phyloP scores from a whole-genome alignment of 116 monocot genomes.

The Cymodocea nodosa region DNA sequence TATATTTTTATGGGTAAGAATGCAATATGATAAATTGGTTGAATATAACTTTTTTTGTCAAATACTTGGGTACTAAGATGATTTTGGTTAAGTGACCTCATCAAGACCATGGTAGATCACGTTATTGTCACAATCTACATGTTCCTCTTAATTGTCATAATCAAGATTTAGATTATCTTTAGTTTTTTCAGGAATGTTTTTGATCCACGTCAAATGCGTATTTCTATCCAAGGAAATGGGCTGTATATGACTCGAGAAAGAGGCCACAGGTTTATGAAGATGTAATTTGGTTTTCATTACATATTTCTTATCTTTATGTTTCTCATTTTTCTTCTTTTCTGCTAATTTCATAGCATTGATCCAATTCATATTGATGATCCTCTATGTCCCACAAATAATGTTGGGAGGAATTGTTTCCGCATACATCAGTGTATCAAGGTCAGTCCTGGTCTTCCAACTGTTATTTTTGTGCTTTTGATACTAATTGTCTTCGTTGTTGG shows the following conservation, averaged over 20 bases:
- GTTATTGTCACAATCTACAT: background rate
- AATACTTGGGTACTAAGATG: background rate
- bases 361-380: constrained; percentile 99
- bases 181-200: constrained; percentile 66
- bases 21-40: background rate
- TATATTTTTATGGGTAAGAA: constrained; percentile 97
- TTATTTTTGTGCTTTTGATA: background rate
- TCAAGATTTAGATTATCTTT: background rate
- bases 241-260: constrained; percentile 93
- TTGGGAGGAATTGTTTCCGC: constrained; percentile 94
- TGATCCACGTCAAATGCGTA: constrained; percentile 98
- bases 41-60: background rate
- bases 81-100: background rate
- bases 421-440: constrained; percentile 99
- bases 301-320: background rate
- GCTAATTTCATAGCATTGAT: constrained; percentile 60
- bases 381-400: constrained; percentile 80
- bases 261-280: constrained; percentile 62
- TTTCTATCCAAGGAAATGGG: constrained; percentile 93
- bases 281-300: background rate
- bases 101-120: background rate
- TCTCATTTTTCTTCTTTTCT: background rate
- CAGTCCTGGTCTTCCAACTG: constrained; percentile 5
- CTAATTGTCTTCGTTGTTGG: too few species aligned
- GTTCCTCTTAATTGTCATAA: background rate